A percentile compares a stretch with the other conserved stretches of the same genome.
Conservation (phyloP, 768 basidiomycete genomes). For the Clitopilus hobsonii region DNA sequence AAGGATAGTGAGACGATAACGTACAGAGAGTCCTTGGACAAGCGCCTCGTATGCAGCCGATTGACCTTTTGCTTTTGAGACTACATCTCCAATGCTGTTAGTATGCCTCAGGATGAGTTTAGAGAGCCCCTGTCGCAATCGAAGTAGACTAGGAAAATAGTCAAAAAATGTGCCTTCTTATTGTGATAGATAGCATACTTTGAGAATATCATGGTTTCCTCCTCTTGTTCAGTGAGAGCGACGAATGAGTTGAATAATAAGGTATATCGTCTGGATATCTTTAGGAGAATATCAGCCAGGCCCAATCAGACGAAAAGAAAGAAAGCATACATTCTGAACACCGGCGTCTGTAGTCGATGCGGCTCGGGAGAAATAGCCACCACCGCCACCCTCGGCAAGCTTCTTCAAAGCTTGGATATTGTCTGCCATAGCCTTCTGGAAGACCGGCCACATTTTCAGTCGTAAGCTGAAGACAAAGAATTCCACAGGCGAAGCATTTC, state of each 20-base stretch:
- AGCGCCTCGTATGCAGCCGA: constrained; percentile 72
- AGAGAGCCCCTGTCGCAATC: constrained; percentile 80
- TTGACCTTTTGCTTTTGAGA: constrained; percentile 62
- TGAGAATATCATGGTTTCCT: constrained; percentile 95
- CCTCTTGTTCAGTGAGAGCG: constrained; percentile 72
- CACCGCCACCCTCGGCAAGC: constrained; percentile 66
- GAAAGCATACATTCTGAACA: constrained; percentile 51
- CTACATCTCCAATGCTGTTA: constrained; percentile 55
- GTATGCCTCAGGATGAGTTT: constrained; percentile 75
- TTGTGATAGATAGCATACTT: constrained; percentile 67
- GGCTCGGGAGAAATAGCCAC: constrained; percentile 60
- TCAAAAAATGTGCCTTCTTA: not conserved
- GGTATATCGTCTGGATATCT: constrained; percentile 78
- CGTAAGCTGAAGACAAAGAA: constrained; percentile 76
- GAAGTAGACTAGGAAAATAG: constrained; percentile 53
- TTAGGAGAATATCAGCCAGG: constrained; percentile 5
- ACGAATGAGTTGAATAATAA: constrained; percentile 81
- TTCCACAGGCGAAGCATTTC: constrained; percentile 77
- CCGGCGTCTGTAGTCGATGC: constrained; percentile 61
- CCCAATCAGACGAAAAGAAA: not conserved
- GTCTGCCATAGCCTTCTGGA: constrained; percentile 84
- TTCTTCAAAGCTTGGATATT: constrained; percentile 81
- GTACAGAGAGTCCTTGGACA: constrained; percentile 70
- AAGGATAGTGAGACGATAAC: constrained; percentile 22
- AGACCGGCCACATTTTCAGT: constrained; percentile 89